These are phyloP conservation scores for Xanthoconium separans DNA, from an alignment of 1,284 basidiomycete species.

Conservation along the genomic window DNA sequence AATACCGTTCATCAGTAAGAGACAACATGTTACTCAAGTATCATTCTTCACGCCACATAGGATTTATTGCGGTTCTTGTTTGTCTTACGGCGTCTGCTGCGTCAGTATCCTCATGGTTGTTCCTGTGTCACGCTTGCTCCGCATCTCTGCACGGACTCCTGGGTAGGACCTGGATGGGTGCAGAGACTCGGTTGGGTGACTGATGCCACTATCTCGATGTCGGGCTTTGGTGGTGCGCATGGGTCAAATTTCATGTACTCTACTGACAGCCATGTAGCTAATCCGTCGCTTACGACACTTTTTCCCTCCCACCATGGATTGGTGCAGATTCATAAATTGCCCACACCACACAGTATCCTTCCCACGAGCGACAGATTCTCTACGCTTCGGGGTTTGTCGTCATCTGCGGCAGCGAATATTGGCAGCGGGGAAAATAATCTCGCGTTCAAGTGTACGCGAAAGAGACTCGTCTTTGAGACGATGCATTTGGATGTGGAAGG, in stretches of 20 bases:
- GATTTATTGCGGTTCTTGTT: conserved; percentile 71
- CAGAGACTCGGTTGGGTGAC: conserved; percentile 78
- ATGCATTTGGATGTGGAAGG: conserved; percentile 92
- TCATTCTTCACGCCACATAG: conserved; percentile 38
- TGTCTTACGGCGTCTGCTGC: conserved; percentile 61
- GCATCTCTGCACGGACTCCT: conserved; percentile 53
- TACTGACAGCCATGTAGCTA: conserved; percentile 41
- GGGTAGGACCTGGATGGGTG: conserved; percentile 65
- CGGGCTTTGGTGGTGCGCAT: conserved; percentile 75
- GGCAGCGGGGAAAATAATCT: conserved; percentile 90
- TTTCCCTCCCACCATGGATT: conserved; percentile 87
- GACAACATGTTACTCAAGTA: conserved; percentile 3
- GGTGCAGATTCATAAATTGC: conserved; percentile 72
- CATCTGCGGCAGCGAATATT: conserved; percentile 45
- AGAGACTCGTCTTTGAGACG: conserved; percentile 87
- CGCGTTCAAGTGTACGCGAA: conserved; percentile 91
- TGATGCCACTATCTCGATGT: conserved; percentile 73
- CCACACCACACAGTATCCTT: conserved; percentile 65
- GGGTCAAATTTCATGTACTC: conserved; percentile 1
- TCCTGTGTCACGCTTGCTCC: conserved; percentile 69
- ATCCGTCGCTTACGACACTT: conserved; percentile 61
- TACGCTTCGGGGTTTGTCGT: conserved; percentile 68
- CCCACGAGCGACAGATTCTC: conserved; percentile 78
- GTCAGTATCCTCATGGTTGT: conserved; percentile 55
- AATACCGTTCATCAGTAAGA: conserved; percentile 51